phyloP scores from a whole-genome alignment of 2,329 filamentous ascomycete species.

The Leptographium flavum region DNA sequence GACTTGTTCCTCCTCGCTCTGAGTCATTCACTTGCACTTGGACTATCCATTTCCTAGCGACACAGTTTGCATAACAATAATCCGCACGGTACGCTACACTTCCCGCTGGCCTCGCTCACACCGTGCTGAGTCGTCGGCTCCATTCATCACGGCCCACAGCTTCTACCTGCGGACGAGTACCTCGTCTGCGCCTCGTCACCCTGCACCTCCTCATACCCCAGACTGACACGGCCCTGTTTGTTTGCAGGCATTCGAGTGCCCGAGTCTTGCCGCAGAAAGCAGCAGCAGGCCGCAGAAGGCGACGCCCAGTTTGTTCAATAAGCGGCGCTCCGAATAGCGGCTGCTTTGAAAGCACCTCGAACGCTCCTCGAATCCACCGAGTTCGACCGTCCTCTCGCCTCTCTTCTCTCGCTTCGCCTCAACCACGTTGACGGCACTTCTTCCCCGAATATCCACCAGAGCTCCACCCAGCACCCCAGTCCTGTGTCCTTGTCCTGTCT shows the following conservation, averaged over 20 bases:
- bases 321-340: too few relatives aligned
- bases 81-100: neutral
- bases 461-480: neutral
- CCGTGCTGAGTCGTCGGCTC: neutral
- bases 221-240: neutral
- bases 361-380: too few relatives aligned
- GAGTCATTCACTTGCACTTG: constrained; percentile 12
- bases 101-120: neutral
- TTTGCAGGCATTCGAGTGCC: too few relatives aligned
- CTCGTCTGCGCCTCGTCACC: neutral
- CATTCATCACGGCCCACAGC: neutral
- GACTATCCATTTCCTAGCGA: neutral
- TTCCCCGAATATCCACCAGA: neutral
- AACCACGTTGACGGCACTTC: neutral
- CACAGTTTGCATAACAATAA: neutral
- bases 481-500: neutral
- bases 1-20: neutral
- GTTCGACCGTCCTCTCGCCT: too few relatives aligned
- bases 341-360: too few relatives aligned
- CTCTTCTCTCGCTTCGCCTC: too few relatives aligned
- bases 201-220: neutral
- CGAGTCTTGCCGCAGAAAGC: too few relatives aligned
- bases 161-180: neutral
- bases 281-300: too few relatives aligned
- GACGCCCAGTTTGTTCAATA: too few relatives aligned